phyloP scores from a whole-genome alignment of 78 protist species.

The Planoprotostelium fungivorum region DNA sequence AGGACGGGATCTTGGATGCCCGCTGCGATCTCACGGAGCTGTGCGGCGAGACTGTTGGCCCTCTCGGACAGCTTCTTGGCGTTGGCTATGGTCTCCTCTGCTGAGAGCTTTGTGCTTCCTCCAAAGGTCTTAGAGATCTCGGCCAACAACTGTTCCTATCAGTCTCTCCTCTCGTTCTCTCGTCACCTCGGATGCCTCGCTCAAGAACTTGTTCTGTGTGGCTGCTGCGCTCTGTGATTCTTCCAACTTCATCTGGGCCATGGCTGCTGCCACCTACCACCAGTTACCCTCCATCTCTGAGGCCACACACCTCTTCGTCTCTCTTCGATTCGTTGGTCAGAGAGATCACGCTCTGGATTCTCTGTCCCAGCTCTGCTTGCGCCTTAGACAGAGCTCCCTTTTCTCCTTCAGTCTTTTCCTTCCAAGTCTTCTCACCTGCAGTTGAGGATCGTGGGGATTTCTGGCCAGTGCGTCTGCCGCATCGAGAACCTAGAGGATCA shows the following conservation, averaged over 20 bases:
- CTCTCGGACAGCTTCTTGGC: not conserved
- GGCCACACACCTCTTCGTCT: not conserved
- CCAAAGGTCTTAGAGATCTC: not conserved
- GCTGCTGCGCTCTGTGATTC: not conserved
- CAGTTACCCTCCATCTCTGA: not conserved
- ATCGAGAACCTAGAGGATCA: not conserved
- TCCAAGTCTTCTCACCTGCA: too few relatives aligned
- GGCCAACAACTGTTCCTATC: too few relatives aligned
- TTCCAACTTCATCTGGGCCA: not conserved
- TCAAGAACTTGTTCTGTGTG: not conserved
- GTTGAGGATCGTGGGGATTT: not conserved
- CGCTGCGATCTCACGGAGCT: not conserved
- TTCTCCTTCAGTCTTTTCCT: not conserved
- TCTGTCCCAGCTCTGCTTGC: not conserved
- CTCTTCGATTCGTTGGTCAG: not conserved
- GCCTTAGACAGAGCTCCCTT: not conserved
- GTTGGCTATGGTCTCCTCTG: not conserved
- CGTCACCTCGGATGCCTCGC: not conserved
- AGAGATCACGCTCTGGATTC: not conserved
- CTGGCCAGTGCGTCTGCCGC: not conserved
- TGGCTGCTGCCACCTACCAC: not conserved
- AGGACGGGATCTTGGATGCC: not conserved
- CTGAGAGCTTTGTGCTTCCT: not conserved
- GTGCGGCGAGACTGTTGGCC: not conserved
- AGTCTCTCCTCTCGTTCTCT: too few relatives aligned